These are phyloP conservation scores for Verticillium dahliae DNA, from an alignment of 2,329 filamentous ascomycete species.

Conservation along the genomic window DNA sequence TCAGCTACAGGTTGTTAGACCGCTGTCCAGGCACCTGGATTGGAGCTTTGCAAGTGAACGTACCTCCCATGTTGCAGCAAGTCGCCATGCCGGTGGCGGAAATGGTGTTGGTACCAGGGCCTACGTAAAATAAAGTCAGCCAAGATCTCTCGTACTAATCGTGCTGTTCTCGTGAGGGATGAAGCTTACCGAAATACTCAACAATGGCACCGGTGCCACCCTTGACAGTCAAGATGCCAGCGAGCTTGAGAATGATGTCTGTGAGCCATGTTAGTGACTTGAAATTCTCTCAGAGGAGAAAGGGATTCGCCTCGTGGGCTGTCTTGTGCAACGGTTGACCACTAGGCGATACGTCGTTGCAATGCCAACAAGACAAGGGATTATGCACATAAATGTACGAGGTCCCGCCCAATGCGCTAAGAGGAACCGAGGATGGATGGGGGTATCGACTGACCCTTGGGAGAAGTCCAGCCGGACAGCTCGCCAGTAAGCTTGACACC, in stretches of 20 bases:
- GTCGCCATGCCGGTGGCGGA: slow-evolving; percentile 85
- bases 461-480: slow-evolving; percentile 83
- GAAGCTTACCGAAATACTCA: slow-evolving; percentile 54
- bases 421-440: background rate
- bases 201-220: slow-evolving; percentile 91
- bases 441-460: slow-evolving; percentile 59
- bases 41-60: too few relatives aligned
- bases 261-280: background rate
- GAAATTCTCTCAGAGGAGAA: background rate
- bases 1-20: slow-evolving; percentile 37
- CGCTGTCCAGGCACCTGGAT: too few relatives aligned
- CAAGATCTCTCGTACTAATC: slow-evolving; percentile 24
- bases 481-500: slow-evolving; percentile 91
- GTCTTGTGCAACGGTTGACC: too few relatives aligned
- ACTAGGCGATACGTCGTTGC: too few relatives aligned
- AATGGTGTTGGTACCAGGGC: slow-evolving; percentile 65
- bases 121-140: background rate
- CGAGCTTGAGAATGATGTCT: slow-evolving; percentile 97
- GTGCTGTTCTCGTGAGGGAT: background rate
- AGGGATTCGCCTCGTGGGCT: too few relatives aligned
- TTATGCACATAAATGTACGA: too few relatives aligned
- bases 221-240: slow-evolving; percentile 95
- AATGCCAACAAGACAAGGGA: too few relatives aligned
- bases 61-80: slow-evolving; percentile 60
- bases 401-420: too few relatives aligned